Percentiles rank a stretch among this genome's conserved stretches.
Conservation (phyloP, 1,139 yeast species). For the Saccharomyces pastorianus region DNA sequence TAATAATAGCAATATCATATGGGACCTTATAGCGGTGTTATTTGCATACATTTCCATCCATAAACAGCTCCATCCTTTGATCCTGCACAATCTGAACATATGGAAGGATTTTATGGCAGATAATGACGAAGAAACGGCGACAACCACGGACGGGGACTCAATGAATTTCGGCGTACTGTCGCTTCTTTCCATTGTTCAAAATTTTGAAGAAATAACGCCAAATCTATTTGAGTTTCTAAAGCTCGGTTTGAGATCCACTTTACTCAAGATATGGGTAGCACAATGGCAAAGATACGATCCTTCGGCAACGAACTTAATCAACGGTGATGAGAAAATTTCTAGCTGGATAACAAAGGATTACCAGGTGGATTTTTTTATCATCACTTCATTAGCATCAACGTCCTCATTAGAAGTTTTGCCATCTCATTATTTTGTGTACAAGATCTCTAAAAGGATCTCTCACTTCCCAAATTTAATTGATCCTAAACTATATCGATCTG, state of each 20-base stretch:
- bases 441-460: background rate
- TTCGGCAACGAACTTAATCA: background rate
- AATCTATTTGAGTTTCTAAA: slow-evolving; percentile 8
- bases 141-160: background rate
- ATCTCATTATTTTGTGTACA: background rate
- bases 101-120: slow-evolving; percentile 5
- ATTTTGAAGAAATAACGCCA: slow-evolving; percentile 10
- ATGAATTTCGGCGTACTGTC: background rate
- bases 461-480: background rate
- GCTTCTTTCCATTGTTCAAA: background rate
- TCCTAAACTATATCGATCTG: background rate
- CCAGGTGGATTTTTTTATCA: slow-evolving; percentile 17
- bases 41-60: slow-evolving; percentile 21
- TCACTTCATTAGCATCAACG: slow-evolving; percentile 6
- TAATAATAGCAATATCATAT: slow-evolving; percentile 3
- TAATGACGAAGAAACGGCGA: background rate
- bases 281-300: slow-evolving; percentile 12
- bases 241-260: slow-evolving; percentile 9
- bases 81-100: slow-evolving; percentile 7
- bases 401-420: background rate
- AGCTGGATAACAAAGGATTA: slow-evolving; percentile 11
- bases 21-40: slow-evolving; percentile 14
- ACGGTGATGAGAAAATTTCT: slow-evolving; percentile 1
- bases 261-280: slow-evolving; percentile 19
- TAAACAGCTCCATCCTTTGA: slow-evolving; percentile 12